phyloP scores from a whole-genome alignment of 306 rosid species.

The Lupinus albus region DNA sequence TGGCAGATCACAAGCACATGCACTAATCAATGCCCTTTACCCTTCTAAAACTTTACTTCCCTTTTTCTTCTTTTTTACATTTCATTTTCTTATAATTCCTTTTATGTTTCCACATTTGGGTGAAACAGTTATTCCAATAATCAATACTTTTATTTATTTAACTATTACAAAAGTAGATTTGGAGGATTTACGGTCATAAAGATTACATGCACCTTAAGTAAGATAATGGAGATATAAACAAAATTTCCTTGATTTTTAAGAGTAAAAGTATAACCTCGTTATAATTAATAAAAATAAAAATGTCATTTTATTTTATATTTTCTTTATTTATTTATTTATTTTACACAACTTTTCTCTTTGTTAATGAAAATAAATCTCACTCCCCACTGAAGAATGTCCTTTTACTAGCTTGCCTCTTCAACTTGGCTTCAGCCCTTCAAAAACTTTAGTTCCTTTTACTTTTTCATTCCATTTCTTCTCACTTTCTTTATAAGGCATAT shows the following conservation, averaged over 20 bases:
- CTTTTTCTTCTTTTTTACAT: not conserved
- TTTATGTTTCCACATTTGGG: conserved; percentile 11
- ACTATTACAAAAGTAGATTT: too few species aligned
- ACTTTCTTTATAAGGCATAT: too few species aligned
- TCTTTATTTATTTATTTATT: too few species aligned
- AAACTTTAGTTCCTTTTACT: conserved; percentile 24
- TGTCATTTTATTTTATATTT: too few species aligned
- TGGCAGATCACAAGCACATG: conserved; percentile 56
- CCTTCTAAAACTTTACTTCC: conserved; percentile 34
- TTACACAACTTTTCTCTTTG: too few species aligned
- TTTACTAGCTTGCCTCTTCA: conserved; percentile 37
- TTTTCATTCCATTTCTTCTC: not conserved
- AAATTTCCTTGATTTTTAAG: too few species aligned
- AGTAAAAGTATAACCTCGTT: too few species aligned
- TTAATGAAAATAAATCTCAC: too few species aligned
- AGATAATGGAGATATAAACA: too few species aligned
- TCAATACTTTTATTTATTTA: too few species aligned
- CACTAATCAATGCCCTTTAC: conserved; percentile 59
- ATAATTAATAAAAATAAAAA: too few species aligned
- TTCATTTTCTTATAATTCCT: not conserved
- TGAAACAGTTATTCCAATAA: not conserved
- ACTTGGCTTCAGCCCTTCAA: conserved; percentile 48
- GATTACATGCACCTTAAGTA: conserved; percentile 56
- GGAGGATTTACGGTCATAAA: not conserved
- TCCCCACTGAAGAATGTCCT: conserved; percentile 53